Conservation (phyloP, 2,329 filamentous ascomycete genomes). For the Podosphaera xanthii region DNA sequence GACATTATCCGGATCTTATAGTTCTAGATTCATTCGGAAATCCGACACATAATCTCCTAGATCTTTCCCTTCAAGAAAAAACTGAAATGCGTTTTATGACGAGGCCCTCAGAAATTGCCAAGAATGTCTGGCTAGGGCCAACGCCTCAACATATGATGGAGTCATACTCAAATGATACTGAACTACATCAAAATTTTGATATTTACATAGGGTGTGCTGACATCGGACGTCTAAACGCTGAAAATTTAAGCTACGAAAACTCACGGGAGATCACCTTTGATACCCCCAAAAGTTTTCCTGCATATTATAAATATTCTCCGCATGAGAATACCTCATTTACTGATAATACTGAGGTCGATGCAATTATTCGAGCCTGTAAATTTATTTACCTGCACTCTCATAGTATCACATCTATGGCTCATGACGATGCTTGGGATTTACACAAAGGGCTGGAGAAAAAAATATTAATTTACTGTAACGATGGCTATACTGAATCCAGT, state of each 20-base stretch:
- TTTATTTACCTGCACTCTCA: conserved; percentile 78
- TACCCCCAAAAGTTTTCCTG: conserved; percentile 74
- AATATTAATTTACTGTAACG: conserved; percentile 77
- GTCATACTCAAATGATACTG: conserved; percentile 21
- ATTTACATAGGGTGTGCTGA: conserved; percentile 79
- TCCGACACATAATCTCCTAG: conserved; percentile 55
- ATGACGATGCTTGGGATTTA: conserved; percentile 18
- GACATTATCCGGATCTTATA: conserved; percentile 44
- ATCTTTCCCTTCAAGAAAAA: conserved; percentile 77
- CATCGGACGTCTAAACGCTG: conserved; percentile 50
- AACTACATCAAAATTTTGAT: conserved; percentile 38
- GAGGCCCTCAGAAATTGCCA: conserved; percentile 63
- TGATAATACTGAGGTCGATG: conserved; percentile 40
- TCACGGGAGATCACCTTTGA: conserved; percentile 50
- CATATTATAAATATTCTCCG: conserved; percentile 50
- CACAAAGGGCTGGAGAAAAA: conserved; percentile 24
- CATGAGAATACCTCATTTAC: too few species aligned
- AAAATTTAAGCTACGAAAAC: conserved; percentile 22
- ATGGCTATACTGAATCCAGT: conserved; percentile 90
- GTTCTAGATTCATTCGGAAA: conserved; percentile 49
- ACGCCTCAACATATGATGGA: conserved; percentile 44
- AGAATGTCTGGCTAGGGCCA: conserved; percentile 77
- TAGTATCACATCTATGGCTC: conserved; percentile 23
- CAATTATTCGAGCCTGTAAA: conserved; percentile 62
- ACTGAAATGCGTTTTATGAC: conserved; percentile 90